Evolutionary conservation across 805 yeast species (phyloP), one percentile per base, ranked within the genome.

Genomic region (Lachancea quebecensis): DNA sequence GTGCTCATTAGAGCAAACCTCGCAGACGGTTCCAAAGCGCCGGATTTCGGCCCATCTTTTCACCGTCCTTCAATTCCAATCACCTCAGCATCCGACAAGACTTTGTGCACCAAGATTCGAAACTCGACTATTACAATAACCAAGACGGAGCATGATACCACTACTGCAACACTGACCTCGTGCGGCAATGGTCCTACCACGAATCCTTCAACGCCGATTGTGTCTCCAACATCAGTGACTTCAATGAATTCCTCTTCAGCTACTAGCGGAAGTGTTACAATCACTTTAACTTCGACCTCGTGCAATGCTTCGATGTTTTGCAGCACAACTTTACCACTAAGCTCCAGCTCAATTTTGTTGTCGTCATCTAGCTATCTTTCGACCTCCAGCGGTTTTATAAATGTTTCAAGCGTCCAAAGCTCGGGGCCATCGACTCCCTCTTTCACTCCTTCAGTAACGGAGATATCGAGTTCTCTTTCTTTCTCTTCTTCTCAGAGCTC

Each of bases 121-220:
- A 37, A 37, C 38, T 21, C 41, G 9, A 42, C 48, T 16, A 25
- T 29, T 3, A 40, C 35, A 21, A 25, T 42, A 10, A 38, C 48
- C 31, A 33, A 31, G 17, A 40, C 43, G 4, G 25, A 32, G 21
- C 14, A 41, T 35, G 10, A 32, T 21, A 40, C 47, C 16, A 38
- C 43, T 18, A 17, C 38, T 17, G 29, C 41, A 18, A 32, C 47
- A 28, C 14, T 38, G 10, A 31, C 45, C 34, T 12, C 39, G n/a
- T 42, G 44, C 25, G 38, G 27, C 25, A 12, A 18, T 21, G 18
- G 18, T 34, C n/a, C 17, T 16, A 5, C 37, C 12, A 21, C 21
- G 11, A 18, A 14, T 30, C n/a, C 33, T 4, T 18, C 16, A 17
- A 15, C 14, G 10, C 11, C 37, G 3, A 25, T 28, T 5, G 10